Evolutionary conservation across 805 yeast genomes (phyloP).

Genomic region (Lipomyces mesembrius): DNA sequence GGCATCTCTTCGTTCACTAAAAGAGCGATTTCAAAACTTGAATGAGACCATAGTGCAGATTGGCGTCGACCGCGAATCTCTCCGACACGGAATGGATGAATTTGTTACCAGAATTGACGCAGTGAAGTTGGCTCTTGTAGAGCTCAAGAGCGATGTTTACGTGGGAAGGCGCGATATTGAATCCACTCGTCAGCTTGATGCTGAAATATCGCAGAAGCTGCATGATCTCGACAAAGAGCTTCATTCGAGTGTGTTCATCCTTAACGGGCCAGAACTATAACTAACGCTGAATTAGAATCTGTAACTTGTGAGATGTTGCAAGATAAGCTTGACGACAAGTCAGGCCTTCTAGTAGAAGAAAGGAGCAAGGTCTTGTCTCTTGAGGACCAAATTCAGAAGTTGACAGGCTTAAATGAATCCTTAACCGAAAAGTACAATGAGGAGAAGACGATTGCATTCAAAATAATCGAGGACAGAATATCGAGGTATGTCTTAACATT

Average conservation of each 20-base stretch:
- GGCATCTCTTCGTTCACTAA: background rate
- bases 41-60: slow-evolving; percentile 9
- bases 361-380: slow-evolving; percentile 27
- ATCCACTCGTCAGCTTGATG: background rate
- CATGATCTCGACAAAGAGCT: slow-evolving; percentile 21
- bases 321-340: slow-evolving; percentile 28
- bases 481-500: background rate
- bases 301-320: slow-evolving; percentile 27
- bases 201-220: slow-evolving; percentile 9
- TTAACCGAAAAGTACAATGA: slow-evolving; percentile 5
- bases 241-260: slow-evolving; percentile 7
- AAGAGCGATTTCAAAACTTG: slow-evolving; percentile 11
- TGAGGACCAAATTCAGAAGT: slow-evolving; percentile 24
- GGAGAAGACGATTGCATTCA: slow-evolving; percentile 4
- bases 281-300: slow-evolving; percentile 12
- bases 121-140: slow-evolving; percentile 19
- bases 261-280: background rate
- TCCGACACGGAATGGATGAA: slow-evolving; percentile 30
- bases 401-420: slow-evolving; percentile 2
- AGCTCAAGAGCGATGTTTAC: slow-evolving; percentile 19
- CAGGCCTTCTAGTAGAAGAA: slow-evolving; percentile 31
- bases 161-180: slow-evolving; percentile 10
- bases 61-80: slow-evolving; percentile 11
- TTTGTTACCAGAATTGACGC: slow-evolving; percentile 16
- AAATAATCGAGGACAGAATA: slow-evolving; percentile 15